A percentile compares a stretch with the other conserved stretches of the same genome.
Evolutionary conservation across 495 filamentous ascomycete species (phyloP).

Genomic region (Physcia stellaris): DNA sequence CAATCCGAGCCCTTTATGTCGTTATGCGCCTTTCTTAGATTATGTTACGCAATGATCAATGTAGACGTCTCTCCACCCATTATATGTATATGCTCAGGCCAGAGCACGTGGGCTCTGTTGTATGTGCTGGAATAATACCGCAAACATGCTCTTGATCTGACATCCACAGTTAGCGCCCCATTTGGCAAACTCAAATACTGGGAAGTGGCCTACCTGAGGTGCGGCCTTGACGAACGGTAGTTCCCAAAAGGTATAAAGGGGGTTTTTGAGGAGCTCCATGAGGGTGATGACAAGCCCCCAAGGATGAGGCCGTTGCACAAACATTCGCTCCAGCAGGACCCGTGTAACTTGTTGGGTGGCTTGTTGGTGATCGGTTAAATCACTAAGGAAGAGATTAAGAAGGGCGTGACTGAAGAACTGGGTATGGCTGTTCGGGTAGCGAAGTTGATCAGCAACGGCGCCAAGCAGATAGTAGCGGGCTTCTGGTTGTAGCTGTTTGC

Average conservation of each 20-base stretch:
- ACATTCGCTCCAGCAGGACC: constrained; percentile 72
- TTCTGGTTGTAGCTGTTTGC: constrained; percentile 59
- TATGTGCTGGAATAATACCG: constrained; percentile 24
- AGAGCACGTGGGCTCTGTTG: constrained; percentile 14
- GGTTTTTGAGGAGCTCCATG: constrained; percentile 82
- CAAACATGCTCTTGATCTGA: constrained; percentile 23
- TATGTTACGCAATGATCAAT: too few species aligned
- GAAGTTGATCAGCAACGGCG: constrained; percentile 82
- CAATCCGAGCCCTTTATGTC: too few species aligned
- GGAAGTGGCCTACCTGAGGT: constrained; percentile 50
- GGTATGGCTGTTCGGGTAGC: constrained; percentile 78
- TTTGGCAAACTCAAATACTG: not conserved
- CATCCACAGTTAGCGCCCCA: not conserved
- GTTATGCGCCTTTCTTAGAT: too few species aligned
- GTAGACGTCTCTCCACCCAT: too few species aligned
- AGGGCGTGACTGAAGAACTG: constrained; percentile 87
- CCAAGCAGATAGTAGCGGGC: constrained; percentile 71
- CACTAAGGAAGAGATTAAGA: constrained; percentile 71
- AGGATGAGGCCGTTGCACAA: constrained; percentile 85
- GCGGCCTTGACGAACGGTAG: constrained; percentile 80
- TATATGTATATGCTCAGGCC: constrained; percentile 2
- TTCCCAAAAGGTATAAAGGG: constrained; percentile 78
- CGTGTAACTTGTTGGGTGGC: constrained; percentile 77
- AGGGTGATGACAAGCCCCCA: constrained; percentile 91
- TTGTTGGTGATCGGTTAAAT: constrained; percentile 63